A percentile compares a stretch with the other conserved stretches of the same genome.
Conservation (phyloP, 2,329 filamentous ascomycete genomes). For the Colletotrichum godetiae region DNA sequence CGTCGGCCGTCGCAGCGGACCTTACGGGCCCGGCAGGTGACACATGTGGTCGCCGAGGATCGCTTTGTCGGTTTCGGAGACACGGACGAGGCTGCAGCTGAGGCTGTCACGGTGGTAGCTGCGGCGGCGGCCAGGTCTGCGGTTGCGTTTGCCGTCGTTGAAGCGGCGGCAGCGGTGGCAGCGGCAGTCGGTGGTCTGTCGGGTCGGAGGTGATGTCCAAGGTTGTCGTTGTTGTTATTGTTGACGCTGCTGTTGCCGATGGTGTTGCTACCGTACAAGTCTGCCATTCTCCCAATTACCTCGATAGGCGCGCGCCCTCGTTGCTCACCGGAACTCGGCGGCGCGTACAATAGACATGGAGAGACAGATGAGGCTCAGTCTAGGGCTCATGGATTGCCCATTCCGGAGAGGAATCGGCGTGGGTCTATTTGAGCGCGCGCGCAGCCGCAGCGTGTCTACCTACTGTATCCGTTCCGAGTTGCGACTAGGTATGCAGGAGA, state of each 20-base stretch:
- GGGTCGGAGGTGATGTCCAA: constrained; percentile 32
- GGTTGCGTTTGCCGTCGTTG: not conserved
- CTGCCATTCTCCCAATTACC: constrained; percentile 29
- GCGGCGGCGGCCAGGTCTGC: constrained; percentile 4
- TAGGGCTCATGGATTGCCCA: constrained; percentile 30
- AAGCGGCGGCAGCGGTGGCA: not conserved
- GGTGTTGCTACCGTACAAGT: constrained; percentile 27
- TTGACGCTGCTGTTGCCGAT: constrained; percentile 6
- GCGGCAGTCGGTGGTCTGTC: constrained; percentile 34
- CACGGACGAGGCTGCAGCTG: constrained; percentile 32
- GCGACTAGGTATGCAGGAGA: constrained; percentile 2
- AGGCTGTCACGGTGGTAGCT: constrained; percentile 26
- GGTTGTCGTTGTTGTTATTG: constrained; percentile 28
- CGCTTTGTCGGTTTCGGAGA: constrained; percentile 46
- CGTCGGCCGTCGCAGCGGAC: constrained; percentile 68
- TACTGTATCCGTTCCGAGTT: not conserved
- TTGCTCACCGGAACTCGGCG: constrained; percentile 32
- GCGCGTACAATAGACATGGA: constrained; percentile 25
- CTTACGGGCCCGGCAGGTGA: constrained; percentile 66
- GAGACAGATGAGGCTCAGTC: constrained; percentile 27
- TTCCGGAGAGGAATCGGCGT: constrained; percentile 33
- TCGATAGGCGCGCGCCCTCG: constrained; percentile 12
- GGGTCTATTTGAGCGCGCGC: constrained; percentile 8
- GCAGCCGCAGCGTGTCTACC: not conserved
- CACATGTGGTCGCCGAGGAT: constrained; percentile 62